Evolutionary conservation across 129 eudicot genomes (phyloP).

Genomic region (Oenanthe sinensis): DNA sequence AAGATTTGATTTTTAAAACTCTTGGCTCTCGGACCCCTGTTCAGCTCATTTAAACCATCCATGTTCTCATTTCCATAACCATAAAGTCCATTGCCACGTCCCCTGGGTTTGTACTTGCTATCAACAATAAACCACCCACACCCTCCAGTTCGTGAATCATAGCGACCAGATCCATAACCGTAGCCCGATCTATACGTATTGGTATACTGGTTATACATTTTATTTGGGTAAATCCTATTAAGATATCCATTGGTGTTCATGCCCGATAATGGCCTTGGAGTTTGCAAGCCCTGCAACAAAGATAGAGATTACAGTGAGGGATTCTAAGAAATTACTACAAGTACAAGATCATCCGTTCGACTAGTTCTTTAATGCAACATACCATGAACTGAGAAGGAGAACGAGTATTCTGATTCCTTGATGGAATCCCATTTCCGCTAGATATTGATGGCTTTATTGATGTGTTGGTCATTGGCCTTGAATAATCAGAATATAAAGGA

Average conservation of each 20-base stretch:
- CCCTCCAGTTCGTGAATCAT: conserved; percentile 34
- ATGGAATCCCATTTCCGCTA: conserved; percentile 26
- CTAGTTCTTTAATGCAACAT: conserved; percentile 1
- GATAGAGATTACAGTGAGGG: background rate
- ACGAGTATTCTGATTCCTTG: conserved; percentile 53
- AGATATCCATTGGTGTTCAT: conserved; percentile 38
- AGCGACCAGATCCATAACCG: conserved; percentile 48
- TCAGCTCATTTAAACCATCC: conserved; percentile 80
- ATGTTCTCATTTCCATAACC: conserved; percentile 47
- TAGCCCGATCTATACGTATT: conserved; percentile 42
- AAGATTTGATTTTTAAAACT: conserved; percentile 36
- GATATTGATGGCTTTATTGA: conserved; percentile 22
- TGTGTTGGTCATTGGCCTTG: conserved; percentile 28
- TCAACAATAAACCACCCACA: conserved; percentile 60
- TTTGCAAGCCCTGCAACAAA: conserved; percentile 31
- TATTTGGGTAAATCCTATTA: conserved; percentile 48
- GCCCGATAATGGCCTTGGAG: conserved; percentile 41
- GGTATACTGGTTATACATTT: conserved; percentile 41
- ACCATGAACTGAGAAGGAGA: conserved; percentile 40
- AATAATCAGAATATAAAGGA: conserved; percentile 35
- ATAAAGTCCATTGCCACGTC: conserved; percentile 34
- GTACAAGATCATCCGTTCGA: background rate
- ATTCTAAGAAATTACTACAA: background rate
- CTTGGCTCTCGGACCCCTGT: conserved; percentile 72
- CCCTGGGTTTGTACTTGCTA: conserved; percentile 64